Evolutionary conservation across 495 filamentous ascomycete genomes (phyloP).

Genomic region (Arthonia radiata): DNA sequence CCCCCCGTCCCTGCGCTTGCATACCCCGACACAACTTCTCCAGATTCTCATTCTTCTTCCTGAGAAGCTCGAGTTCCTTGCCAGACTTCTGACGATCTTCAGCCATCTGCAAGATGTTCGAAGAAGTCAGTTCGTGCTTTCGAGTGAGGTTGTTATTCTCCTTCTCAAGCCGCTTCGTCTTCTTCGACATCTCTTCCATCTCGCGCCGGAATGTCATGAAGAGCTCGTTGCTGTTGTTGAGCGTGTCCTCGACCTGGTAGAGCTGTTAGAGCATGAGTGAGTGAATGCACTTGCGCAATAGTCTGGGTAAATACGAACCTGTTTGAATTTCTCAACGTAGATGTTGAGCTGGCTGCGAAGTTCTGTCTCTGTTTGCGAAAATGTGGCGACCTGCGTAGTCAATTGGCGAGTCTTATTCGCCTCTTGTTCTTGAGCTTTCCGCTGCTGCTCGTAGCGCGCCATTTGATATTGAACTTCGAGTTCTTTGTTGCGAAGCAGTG

Average conservation of each 20-base stretch:
- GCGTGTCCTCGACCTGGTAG: slow-evolving; percentile 79
- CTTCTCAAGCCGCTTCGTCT: slow-evolving; percentile 91
- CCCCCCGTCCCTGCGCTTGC: slow-evolving; percentile 81
- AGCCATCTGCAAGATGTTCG: slow-evolving; percentile 93
- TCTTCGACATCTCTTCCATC: slow-evolving; percentile 99
- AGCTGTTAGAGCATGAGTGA: no score
- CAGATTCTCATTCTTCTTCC: slow-evolving; percentile 77
- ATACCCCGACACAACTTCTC: slow-evolving; percentile 82
- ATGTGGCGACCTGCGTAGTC: slow-evolving; percentile 78
- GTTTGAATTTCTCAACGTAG: slow-evolving; percentile 98
- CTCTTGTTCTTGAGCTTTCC: slow-evolving; percentile 66
- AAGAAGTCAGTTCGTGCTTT: slow-evolving; percentile 81
- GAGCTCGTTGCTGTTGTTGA: slow-evolving; percentile 96
- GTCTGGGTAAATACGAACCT: slow-evolving; percentile 34
- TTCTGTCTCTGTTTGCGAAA: slow-evolving; percentile 87
- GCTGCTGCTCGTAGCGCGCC: slow-evolving; percentile 66
- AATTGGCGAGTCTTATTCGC: slow-evolving; percentile 51
- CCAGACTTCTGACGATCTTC: slow-evolving; percentile 50
- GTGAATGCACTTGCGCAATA: no score
- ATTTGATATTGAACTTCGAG: slow-evolving; percentile 84
- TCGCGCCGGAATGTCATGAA: slow-evolving; percentile 96
- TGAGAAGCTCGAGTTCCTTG: slow-evolving; percentile 47
- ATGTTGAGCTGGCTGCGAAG: slow-evolving; percentile 88
- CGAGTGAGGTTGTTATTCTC: slow-evolving; percentile 79
- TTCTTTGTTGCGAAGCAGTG: slow-evolving; percentile 75